phyloP scores from a whole-genome alignment of 768 basidiomycete genomes.

The Lactarius hengduanensis region DNA sequence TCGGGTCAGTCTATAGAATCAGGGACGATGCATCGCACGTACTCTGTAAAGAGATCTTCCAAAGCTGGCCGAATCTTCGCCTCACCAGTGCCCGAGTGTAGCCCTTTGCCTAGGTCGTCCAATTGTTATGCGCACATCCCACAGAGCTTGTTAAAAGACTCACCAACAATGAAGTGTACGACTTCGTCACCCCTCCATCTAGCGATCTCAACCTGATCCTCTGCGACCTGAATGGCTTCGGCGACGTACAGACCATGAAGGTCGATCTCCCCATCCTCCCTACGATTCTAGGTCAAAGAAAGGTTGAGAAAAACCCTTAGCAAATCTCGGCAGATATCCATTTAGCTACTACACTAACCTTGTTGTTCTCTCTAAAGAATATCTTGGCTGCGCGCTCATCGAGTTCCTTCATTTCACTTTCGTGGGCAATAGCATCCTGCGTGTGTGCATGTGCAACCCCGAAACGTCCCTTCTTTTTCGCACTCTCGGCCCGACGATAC shows the following conservation, averaged over 20 bases:
- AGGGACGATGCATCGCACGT: background rate
- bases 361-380: constrained; percentile 13
- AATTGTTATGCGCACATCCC: background rate
- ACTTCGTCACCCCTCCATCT: background rate
- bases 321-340: background rate
- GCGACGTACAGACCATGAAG: constrained; percentile 13
- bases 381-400: constrained; percentile 12
- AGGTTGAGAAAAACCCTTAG: background rate
- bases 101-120: constrained; percentile 2
- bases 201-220: background rate
- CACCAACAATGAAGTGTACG: constrained; percentile 22
- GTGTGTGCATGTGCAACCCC: background rate
- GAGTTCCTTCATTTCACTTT: background rate
- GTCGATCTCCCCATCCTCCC: background rate
- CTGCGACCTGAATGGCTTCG: constrained; percentile 7
- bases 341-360: constrained; percentile 7
- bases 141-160: background rate
- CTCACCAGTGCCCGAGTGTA: background rate
- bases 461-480: background rate
- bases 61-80: constrained; percentile 17
- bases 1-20: background rate
- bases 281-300: background rate
- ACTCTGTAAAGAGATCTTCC: constrained; percentile 6
- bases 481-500: background rate
- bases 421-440: background rate